Evolutionary conservation across 2,329 filamentous ascomycete species (phyloP).

Genomic region (Exophiala sp.): DNA sequence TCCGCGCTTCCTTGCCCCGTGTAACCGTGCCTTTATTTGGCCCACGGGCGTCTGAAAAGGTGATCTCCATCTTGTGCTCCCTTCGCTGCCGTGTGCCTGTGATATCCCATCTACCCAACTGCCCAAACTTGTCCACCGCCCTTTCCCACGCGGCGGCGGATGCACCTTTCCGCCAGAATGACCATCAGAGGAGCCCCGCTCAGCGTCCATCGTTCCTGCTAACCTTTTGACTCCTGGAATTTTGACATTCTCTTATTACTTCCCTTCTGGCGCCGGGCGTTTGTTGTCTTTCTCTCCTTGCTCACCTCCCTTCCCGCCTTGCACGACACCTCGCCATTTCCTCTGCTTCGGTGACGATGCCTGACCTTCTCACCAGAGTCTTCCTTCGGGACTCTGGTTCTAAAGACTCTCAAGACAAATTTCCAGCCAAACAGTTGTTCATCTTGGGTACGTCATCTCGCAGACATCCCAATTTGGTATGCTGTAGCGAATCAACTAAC

Average conservation of each 20-base stretch:
- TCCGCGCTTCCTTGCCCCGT: constrained; percentile 21
- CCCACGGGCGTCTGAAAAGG: constrained; percentile 16
- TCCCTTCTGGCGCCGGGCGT: constrained; percentile 13
- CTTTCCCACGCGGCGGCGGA: constrained; percentile 25
- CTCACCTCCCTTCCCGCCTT: constrained; percentile 18
- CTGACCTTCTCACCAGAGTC: constrained; percentile 12
- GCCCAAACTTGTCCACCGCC: constrained; percentile 18
- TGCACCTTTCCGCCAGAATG: constrained; percentile 20
- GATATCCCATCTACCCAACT: constrained; percentile 15
- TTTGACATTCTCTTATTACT: constrained; percentile 18
- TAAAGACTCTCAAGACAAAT: constrained; percentile 40
- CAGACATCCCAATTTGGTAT: constrained; percentile 13
- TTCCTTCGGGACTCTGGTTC: constrained; percentile 8
- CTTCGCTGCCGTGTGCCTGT: constrained; percentile 19
- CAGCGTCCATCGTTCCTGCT: constrained; percentile 12
- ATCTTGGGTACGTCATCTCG: constrained; percentile 41
- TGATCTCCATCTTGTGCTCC: constrained; percentile 18
- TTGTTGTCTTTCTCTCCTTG: constrained; percentile 14
- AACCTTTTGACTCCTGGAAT: constrained; percentile 23
- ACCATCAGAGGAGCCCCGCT: constrained; percentile 17
- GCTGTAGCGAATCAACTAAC: constrained; percentile 23
- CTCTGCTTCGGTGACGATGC: constrained; percentile 17
- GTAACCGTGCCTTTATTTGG: constrained; percentile 24
- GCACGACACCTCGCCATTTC: constrained; percentile 10
- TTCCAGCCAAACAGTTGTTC: constrained; percentile 58